Percentiles rank a stretch among this genome's conserved stretches.
Evolutionary conservation across 78 protist genomes (phyloP).

Genomic region (Isochrysis galbana): DNA sequence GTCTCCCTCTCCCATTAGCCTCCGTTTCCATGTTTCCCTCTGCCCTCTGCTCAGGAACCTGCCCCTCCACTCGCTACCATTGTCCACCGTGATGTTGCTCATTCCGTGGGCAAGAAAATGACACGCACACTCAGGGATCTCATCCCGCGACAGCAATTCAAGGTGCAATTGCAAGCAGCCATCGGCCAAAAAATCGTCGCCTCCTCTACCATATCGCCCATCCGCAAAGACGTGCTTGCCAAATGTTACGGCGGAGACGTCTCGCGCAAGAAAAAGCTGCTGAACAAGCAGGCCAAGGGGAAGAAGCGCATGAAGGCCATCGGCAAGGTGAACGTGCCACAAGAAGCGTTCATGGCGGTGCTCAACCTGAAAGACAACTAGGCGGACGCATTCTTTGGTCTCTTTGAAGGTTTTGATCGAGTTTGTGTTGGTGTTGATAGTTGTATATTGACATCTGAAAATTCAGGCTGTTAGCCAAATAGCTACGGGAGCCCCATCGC

Average conservation of each 20-base stretch:
- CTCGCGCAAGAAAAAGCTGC: conserved; percentile 56
- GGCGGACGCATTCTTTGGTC: too few relatives aligned
- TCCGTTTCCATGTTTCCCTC: too few relatives aligned
- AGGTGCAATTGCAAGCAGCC: conserved; percentile 45
- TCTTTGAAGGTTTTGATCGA: too few relatives aligned
- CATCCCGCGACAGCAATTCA: conserved; percentile 57
- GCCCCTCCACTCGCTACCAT: conserved; percentile 47
- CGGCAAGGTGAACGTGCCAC: conserved; percentile 60
- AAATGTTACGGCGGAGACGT: conserved; percentile 64
- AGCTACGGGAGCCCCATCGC: too few relatives aligned
- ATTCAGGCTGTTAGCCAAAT: too few relatives aligned
- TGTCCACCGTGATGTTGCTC: conserved; percentile 40
- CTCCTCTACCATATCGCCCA: conserved; percentile 9
- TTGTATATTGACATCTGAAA: too few relatives aligned
- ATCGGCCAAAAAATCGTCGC: conserved; percentile 50
- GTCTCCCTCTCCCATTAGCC: too few relatives aligned
- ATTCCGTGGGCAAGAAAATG: background rate
- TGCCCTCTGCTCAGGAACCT: conserved; percentile 45
- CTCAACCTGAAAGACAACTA: conserved; percentile 23
- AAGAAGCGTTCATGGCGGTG: conserved; percentile 64
- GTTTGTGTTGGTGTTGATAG: too few relatives aligned
- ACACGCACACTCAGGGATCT: conserved; percentile 43
- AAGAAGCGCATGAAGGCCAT: conserved; percentile 62
- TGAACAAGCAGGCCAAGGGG: conserved; percentile 54
- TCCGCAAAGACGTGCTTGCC: conserved; percentile 57